A percentile compares a stretch with the other conserved stretches of the same genome.
Conservation (phyloP, 768 basidiomycete genomes). For the Mycena leptocephala region DNA sequence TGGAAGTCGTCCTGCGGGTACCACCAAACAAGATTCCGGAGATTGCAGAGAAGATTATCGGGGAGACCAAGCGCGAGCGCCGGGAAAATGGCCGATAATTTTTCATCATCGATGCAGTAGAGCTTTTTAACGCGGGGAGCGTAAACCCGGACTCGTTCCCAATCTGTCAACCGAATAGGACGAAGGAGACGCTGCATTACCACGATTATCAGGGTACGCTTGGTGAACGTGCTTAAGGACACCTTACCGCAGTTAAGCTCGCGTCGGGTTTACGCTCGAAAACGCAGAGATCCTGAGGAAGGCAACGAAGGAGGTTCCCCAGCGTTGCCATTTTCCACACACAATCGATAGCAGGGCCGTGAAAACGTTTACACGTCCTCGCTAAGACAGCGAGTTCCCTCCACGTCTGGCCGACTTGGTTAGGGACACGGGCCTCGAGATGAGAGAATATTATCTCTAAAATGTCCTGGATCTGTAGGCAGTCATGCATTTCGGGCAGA, state of each 20-base stretch:
- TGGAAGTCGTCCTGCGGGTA: neutral
- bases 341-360: neutral
- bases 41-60: neutral
- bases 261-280: neutral
- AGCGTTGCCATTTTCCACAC: neutral
- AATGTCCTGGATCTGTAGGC: neutral
- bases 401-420: neutral
- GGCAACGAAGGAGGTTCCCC: neutral
- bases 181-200: neutral
- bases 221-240: too few species aligned
- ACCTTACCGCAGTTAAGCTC: neutral
- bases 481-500: neutral
- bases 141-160: neutral
- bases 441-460: neutral
- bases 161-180: neutral
- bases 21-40: neutral
- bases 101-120: too few species aligned
- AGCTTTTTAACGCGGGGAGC: neutral
- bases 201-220: neutral
- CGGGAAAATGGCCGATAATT: neutral
- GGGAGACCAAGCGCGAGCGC: neutral
- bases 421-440: neutral
- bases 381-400: neutral
- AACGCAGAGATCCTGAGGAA: neutral
- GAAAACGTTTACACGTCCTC: neutral